A percentile compares a stretch with the other conserved stretches of the same genome.
phyloP scores from a whole-genome alignment of 208 protist genomes.

The Trypanosoma avium region DNA sequence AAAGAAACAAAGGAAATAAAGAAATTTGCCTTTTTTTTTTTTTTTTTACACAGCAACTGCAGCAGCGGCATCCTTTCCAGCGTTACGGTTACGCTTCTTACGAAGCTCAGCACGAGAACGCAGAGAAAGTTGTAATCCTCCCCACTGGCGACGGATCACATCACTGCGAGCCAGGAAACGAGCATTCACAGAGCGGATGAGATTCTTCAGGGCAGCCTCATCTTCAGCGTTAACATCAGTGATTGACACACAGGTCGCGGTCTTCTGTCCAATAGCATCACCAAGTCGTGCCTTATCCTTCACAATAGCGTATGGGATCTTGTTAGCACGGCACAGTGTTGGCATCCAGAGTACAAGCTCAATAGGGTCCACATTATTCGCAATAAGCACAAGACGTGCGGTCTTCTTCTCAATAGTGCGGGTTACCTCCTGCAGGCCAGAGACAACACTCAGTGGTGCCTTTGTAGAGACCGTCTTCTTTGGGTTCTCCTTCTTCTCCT shows the following conservation, averaged over 20 bases:
- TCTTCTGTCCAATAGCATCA: conserved; percentile 97
- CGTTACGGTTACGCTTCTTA: conserved; percentile 83
- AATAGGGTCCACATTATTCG: conserved; percentile 99
- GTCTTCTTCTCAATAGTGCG: conserved; percentile 98
- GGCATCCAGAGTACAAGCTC: conserved; percentile 99
- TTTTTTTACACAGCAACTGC: conserved; percentile 29
- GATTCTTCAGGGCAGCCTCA: conserved; percentile 87
- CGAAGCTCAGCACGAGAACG: conserved; percentile 77
- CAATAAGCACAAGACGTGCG: conserved; percentile 99
- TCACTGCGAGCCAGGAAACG: conserved; percentile 95
- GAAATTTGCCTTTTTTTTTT: too few species aligned
- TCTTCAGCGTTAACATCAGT: conserved; percentile 96
- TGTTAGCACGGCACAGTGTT: conserved; percentile 98
- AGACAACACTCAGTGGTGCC: conserved; percentile 92
- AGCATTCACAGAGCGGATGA: conserved; percentile 91
- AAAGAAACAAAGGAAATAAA: conserved; percentile 6
- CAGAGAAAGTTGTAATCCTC: conserved; percentile 90
- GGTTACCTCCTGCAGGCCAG: conserved; percentile 98
- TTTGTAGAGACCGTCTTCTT: conserved; percentile 82
- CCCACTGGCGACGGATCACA: conserved; percentile 93
- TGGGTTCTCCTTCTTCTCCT: conserved; percentile 91
- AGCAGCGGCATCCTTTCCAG: conserved; percentile 66
- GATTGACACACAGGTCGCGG: conserved; percentile 94
- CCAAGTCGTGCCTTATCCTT: conserved; percentile 99
- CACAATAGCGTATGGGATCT: conserved; percentile 99